Base-by-base conservation (phyloP, 2,329 filamentous ascomycete species). In the Cladobotryum protrusum region DNA sequence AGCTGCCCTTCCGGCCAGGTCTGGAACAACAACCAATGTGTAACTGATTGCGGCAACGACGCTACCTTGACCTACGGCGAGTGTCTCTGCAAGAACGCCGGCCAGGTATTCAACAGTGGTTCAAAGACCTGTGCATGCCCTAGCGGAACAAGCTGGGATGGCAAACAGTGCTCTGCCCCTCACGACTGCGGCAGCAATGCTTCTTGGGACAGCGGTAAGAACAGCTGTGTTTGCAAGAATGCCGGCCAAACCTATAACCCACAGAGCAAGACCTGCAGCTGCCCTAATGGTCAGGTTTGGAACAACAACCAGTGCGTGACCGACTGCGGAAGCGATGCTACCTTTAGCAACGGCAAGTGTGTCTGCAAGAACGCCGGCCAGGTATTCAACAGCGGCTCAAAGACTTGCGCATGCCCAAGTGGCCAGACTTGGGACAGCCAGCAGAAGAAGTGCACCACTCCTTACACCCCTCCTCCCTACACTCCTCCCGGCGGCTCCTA, bases 141-240 rank as follows among this genome's bases (percentile, higher is more conserved):
- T 9, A 29, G 24, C 24, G 24, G 24, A 4, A 29, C 24, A 29
- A 29, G 24, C 24, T 29, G 24, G 24, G 24, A 29, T 8, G 24
- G 24, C 24, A 29, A 29, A 9, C 24, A 29, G 11, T 29, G 24
- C 24, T 29, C 24, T 29, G 24, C 24, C 24, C 24, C 24, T 9
- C 24, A 29, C 11, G 24, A 29, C 24, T 29, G 24, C 6, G 24
- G 24, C 24, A 29, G 24, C 24, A 29, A 29, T 29, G 24, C 52
- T 7, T 18, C 34, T 19, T 54, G 36, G 5, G 42, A 45, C 4
- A 17, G 9, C 12, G 36, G 43, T 3, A 18, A 42, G 17, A 47
- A 51, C 12, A 17, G 15, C 9, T 54, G 52, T 24, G 52, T 52
- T 13, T 54, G 52, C 50, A 53, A 52, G n/a, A 52, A 53, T 1